phyloP scores from a whole-genome alignment of 2,329 filamentous ascomycete species.

The Ilyonectria mors-panacis region DNA sequence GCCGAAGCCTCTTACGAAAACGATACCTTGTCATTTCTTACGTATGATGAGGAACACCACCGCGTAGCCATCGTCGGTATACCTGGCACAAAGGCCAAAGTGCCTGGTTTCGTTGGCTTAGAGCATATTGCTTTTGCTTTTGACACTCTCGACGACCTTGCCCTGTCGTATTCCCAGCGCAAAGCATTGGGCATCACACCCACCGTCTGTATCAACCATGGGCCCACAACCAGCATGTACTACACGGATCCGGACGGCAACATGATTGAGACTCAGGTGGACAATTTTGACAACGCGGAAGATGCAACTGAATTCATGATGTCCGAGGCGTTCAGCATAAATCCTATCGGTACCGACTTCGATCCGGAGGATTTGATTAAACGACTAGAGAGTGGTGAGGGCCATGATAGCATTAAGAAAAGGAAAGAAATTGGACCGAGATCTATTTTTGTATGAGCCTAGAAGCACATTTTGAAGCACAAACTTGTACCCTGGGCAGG shows the following conservation, averaged over 20 bases:
- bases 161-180: neutral
- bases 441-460: too few species aligned
- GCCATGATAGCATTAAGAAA: neutral
- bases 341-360: neutral
- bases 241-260: conserved; percentile 32
- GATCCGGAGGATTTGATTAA: neutral
- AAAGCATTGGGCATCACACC: conserved; percentile 12
- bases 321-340: neutral
- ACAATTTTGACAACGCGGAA: conserved; percentile 26
- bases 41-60: conserved; percentile 9
- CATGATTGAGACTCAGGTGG: conserved; percentile 31
- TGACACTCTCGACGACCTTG: neutral
- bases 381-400: neutral
- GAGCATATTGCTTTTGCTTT: conserved; percentile 5
- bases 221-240: conserved; percentile 29
- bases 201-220: conserved; percentile 28
- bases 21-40: neutral
- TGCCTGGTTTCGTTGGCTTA: neutral
- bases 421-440: neutral
- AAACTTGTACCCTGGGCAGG: too few species aligned
- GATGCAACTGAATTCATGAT: conserved; percentile 26
- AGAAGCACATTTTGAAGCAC: too few species aligned
- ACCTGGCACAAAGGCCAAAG: neutral
- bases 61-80: neutral
- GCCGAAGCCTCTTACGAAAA: neutral